Percentiles rank a stretch among this genome's conserved stretches.
These are phyloP conservation scores for Phalaenopsis aphrodite DNA, from an alignment of 106 monocot genomes.

Conservation along the genomic window DNA sequence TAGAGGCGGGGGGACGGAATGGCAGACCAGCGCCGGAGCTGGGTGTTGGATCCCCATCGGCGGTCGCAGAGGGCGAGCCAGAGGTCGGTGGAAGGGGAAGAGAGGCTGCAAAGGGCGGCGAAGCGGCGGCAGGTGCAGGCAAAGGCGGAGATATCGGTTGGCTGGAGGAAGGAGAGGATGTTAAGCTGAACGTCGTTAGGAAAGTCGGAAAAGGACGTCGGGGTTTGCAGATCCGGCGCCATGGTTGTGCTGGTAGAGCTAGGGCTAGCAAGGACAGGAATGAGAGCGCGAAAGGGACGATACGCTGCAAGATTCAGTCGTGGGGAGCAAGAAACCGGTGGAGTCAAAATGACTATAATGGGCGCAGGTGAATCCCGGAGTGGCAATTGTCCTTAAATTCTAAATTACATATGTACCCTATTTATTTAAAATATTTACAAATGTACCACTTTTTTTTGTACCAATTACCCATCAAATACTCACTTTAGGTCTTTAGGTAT, in stretches of 20 bases:
- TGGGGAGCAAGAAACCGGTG: too few species aligned
- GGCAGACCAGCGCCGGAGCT: constrained; percentile 22
- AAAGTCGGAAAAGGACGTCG: constrained; percentile 46
- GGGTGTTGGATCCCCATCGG: constrained; percentile 55
- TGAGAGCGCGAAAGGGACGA: too few species aligned
- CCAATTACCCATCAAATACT: too few species aligned
- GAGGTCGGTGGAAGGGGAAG: constrained; percentile 26
- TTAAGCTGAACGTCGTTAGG: constrained; percentile 61
- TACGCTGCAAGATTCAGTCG: too few species aligned
- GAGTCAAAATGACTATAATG: too few species aligned
- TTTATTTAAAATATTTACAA: too few species aligned
- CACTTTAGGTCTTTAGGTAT: too few species aligned
- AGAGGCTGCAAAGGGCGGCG: constrained; percentile 36
- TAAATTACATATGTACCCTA: too few species aligned
- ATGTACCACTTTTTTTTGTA: too few species aligned
- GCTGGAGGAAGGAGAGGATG: constrained; percentile 61
- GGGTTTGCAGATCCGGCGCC: not conserved
- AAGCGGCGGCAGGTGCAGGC: constrained; percentile 48
- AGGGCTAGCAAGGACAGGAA: too few species aligned
- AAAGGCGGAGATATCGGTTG: constrained; percentile 35
- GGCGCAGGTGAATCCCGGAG: too few species aligned
- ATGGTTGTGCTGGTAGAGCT: not conserved
- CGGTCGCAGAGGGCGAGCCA: constrained; percentile 55
- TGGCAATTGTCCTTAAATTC: too few species aligned
- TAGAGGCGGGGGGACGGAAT: constrained; percentile 4